A percentile compares a stretch with the other conserved stretches of the same genome.
phyloP scores from a whole-genome alignment of 1,139 yeast species.

The Candida tetrigidarum region DNA sequence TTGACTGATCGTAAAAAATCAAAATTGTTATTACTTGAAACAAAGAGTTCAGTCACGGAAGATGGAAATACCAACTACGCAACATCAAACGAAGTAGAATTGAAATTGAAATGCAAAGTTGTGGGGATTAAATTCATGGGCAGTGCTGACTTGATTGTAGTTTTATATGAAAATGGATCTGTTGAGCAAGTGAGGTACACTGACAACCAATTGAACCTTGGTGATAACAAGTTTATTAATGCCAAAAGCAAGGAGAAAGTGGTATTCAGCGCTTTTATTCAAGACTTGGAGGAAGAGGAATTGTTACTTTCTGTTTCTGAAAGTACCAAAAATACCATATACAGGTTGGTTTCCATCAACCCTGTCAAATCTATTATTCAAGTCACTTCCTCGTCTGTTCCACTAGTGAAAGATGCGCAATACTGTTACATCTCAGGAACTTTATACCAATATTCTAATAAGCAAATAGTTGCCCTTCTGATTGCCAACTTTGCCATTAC shows the following conservation, averaged over 20 bases:
- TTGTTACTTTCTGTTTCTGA: conserved; percentile 26
- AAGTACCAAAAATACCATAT: conserved; percentile 19
- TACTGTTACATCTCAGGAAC: conserved; percentile 32
- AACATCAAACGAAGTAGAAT: conserved; percentile 17
- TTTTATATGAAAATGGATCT: conserved; percentile 48
- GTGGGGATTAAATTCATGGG: conserved; percentile 38
- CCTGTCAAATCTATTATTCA: conserved; percentile 24
- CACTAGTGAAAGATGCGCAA: conserved; percentile 13
- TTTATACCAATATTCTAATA: conserved; percentile 30
- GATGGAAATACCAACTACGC: conserved; percentile 12
- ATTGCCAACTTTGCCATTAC: conserved; percentile 27
- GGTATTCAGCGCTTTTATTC: conserved; percentile 28
- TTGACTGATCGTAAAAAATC: conserved; percentile 50
- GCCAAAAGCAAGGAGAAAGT: conserved; percentile 15
- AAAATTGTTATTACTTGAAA: conserved; percentile 43
- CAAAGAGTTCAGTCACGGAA: conserved; percentile 20
- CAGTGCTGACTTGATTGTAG: conserved; percentile 37
- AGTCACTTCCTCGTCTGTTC: conserved; percentile 18
- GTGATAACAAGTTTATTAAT: conserved; percentile 5
- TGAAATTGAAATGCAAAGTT: conserved; percentile 26
- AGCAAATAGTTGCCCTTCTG: conserved; percentile 24
- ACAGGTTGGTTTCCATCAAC: conserved; percentile 29
- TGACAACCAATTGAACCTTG: conserved; percentile 11
- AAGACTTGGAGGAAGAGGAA: conserved; percentile 24
- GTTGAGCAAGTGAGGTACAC: conserved; percentile 35